Evolutionary conservation across 2,329 filamentous ascomycete genomes (phyloP).

Genomic region (Beauveria australis): DNA sequence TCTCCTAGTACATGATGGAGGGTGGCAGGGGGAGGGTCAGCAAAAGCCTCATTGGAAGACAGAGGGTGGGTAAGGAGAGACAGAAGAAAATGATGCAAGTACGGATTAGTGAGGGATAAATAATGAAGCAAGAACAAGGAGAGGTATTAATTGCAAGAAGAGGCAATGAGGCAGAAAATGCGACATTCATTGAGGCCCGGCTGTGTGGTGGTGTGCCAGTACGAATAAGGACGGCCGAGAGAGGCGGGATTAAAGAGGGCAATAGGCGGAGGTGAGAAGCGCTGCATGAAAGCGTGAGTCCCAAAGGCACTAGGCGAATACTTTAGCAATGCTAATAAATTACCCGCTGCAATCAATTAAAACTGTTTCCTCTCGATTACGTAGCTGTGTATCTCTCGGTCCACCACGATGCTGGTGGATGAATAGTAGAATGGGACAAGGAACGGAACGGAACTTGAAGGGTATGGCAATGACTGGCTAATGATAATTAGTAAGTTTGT

Average conservation of each 20-base stretch:
- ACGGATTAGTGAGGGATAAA: background rate
- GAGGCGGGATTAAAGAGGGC: background rate
- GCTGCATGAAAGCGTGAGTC: too few relatives aligned
- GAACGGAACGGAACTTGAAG: background rate
- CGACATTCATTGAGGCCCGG: background rate
- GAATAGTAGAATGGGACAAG: background rate
- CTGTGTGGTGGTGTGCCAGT: background rate
- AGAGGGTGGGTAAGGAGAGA: background rate
- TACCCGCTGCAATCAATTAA: background rate
- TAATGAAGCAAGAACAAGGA: background rate
- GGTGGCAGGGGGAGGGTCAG: constrained; percentile 2
- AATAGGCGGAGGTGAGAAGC: background rate
- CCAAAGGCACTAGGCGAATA: too few relatives aligned
- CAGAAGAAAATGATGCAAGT: background rate
- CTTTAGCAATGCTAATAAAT: background rate
- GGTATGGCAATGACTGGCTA: background rate
- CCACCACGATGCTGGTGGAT: background rate
- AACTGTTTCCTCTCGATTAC: background rate
- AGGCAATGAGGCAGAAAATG: background rate
- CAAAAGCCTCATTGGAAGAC: constrained; percentile 8
- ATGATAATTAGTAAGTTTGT: background rate
- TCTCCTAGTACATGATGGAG: background rate
- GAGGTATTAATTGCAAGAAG: background rate
- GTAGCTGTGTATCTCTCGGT: background rate
- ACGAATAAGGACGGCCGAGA: background rate